Evolutionary conservation across 768 basidiomycete genomes (phyloP), one percentile per base, ranked within the genome.

Genomic region (Royoungia palumana): DNA sequence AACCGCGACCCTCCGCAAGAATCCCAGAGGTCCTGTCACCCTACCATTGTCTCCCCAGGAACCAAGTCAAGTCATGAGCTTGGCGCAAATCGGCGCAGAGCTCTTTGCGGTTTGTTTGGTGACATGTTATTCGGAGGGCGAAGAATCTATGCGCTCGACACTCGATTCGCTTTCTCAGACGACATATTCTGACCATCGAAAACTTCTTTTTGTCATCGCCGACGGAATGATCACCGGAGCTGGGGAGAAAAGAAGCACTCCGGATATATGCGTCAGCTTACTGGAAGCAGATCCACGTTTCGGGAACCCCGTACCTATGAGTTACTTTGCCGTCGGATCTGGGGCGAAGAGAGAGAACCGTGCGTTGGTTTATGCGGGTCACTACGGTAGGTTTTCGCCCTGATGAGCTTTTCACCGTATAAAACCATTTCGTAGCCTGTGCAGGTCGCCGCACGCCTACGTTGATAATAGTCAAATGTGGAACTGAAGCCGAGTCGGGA

Each of bases 171-270:
- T 99, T 49, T 94, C 95, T 1, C 71, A 70, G 34, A 97, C 96
- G 4, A 85, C 78, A 4, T 99, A 98, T 67, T 91, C 92, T 5
- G 96, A 98, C 70, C 75, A 82, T 35, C 78, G 96, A 50, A 99
- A 99, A 65, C 75, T 99, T 19, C 68, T 99, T 41, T 94, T 97
- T 66, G 75, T 99, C 48, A 87, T 99, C 11, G 94, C 94, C 40
- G 96, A 99, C 66, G 96, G 96, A 2, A 96, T 99, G 92, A 94
- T 99, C 56, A 98, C 95, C 1, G 96, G 96, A 28, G 87, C 87
- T 5, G 96, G 96, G 30, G 96, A 98, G 75, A 95, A 94, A 72
- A 76, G 75, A 59, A 94, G 91, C 54, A 99, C 96, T 7, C 96
- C 96, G 7, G 96, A 99, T 66, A 94, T 93, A 39, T 98, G 95